A percentile compares a stretch with the other conserved stretches of the same genome.
phyloP scores from a whole-genome alignment of 352 stramenopile species.

The Phytophthora palmivora region DNA sequence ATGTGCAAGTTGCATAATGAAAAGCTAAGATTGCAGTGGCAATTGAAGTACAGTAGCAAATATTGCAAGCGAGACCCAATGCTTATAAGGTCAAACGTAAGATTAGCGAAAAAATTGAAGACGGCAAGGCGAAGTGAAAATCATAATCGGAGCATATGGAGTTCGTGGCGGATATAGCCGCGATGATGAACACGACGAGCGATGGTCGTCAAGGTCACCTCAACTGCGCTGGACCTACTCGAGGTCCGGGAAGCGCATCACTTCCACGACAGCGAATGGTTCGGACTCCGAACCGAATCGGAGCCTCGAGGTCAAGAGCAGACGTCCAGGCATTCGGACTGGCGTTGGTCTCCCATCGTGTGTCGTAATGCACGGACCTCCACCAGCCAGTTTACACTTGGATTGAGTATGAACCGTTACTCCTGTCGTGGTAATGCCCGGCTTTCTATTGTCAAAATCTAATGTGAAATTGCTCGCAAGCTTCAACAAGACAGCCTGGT shows the following conservation, averaged over 20 bases:
- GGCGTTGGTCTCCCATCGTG: conserved; percentile 18
- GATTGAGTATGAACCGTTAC: not conserved
- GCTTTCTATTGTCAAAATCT: conserved; percentile 29
- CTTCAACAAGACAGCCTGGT: conserved; percentile 12
- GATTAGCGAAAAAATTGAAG: conserved; percentile 36
- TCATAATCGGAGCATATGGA: conserved; percentile 29
- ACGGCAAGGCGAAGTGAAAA: conserved; percentile 3
- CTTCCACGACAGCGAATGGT: conserved; percentile 18
- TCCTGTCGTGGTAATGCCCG: not conserved
- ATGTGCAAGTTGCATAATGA: too few relatives aligned
- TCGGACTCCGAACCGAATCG: too few relatives aligned
- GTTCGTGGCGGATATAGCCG: conserved; percentile 13
- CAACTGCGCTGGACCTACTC: conserved; percentile 8
- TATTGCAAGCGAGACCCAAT: too few relatives aligned
- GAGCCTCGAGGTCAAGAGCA: conserved; percentile 8
- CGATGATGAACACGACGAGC: conserved; percentile 26
- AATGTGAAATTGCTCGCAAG: not conserved
- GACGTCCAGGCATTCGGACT: conserved; percentile 28
- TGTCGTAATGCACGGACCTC: conserved; percentile 6
- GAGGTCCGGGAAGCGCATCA: conserved; percentile 28
- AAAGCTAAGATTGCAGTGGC: too few relatives aligned
- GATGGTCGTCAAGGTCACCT: not conserved
- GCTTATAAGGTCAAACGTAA: too few relatives aligned
- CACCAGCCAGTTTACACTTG: conserved; percentile 12
- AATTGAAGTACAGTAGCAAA: too few relatives aligned